Evolutionary conservation across 805 yeast genomes (phyloP).

Genomic region (Clavispora carvajalis): DNA sequence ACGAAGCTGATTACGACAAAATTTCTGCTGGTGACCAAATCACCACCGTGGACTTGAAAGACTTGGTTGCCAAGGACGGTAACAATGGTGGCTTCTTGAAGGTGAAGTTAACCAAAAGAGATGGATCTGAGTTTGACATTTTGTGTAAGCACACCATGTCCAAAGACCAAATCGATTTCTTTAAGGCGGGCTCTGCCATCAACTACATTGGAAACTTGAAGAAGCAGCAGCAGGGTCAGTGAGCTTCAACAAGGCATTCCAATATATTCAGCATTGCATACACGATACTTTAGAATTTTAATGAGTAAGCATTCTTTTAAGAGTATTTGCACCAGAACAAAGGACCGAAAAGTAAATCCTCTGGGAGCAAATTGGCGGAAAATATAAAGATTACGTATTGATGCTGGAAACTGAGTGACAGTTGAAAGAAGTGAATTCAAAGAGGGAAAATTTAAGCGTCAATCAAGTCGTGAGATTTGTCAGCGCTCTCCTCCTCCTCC

Average conservation of each 20-base stretch:
- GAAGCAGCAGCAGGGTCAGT: conserved; percentile 7
- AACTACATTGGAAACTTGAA: conserved; percentile 72
- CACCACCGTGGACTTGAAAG: conserved; percentile 33
- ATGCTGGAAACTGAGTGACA: conserved; percentile 1
- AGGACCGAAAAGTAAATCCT: not conserved
- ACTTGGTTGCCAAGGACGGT: conserved; percentile 67
- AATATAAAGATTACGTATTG: not conserved
- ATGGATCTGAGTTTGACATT: conserved; percentile 65
- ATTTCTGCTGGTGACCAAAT: conserved; percentile 63
- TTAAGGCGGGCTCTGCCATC: conserved; percentile 96
- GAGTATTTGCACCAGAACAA: not conserved
- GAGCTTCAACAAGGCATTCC: not conserved
- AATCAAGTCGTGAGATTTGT: conserved; percentile 38
- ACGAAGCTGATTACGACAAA: conserved; percentile 84
- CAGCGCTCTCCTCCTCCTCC: conserved; percentile 31
- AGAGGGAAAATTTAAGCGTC: conserved; percentile 26
- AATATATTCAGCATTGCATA: not conserved
- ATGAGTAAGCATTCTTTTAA: not conserved
- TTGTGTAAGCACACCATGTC: conserved; percentile 94
- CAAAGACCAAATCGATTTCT: conserved; percentile 89
- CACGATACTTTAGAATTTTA: not conserved
- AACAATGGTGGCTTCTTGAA: conserved; percentile 79
- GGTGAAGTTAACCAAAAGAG: conserved; percentile 66
- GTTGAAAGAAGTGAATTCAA: not conserved
- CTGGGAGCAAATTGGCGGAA: not conserved